A percentile compares a stretch with the other conserved stretches of the same genome.
Conservation (phyloP, 305 asterid species). For the Fraxinus velutina region DNA sequence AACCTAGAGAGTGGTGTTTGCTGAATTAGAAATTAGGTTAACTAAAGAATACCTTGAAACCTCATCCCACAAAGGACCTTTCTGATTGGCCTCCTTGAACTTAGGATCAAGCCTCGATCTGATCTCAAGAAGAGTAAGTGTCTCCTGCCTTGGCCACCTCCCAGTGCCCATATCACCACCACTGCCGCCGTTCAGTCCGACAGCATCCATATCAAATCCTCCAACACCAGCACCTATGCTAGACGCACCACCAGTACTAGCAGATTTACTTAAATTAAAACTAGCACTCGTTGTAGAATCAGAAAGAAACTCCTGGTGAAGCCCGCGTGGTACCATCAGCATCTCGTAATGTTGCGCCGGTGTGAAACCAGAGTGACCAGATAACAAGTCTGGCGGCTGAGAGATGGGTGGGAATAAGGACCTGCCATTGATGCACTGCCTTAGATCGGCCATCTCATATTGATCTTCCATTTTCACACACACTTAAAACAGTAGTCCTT, state of each 20-base stretch:
- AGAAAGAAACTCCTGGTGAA: constrained; percentile 28
- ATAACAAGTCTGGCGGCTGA: constrained; percentile 38
- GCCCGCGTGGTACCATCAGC: constrained; percentile 26
- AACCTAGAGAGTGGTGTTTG: constrained; percentile 10
- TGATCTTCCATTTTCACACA: constrained; percentile 43
- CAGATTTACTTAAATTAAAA: not conserved
- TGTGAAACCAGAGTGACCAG: constrained; percentile 33
- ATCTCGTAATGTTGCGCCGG: constrained; percentile 36
- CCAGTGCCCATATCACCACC: constrained; percentile 51
- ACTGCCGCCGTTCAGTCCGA: constrained; percentile 19
- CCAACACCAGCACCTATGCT: constrained; percentile 28
- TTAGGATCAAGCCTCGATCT: constrained; percentile 82
- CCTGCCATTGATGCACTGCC: constrained; percentile 38
- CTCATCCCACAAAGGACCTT: constrained; percentile 97
- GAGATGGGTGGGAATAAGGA: constrained; percentile 27
- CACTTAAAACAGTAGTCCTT: not conserved
- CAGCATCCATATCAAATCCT: constrained; percentile 43
- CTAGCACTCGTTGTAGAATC: constrained; percentile 30
- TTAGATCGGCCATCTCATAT: constrained; percentile 45
- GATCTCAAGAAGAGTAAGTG: constrained; percentile 94
- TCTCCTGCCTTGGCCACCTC: constrained; percentile 97
- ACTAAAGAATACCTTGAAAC: constrained; percentile 62
- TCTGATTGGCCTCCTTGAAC: constrained; percentile 93
- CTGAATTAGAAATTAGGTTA: constrained; percentile 8
- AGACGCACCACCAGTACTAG: constrained; percentile 15